These are phyloP conservation scores for Coprinellus micaceus DNA, from an alignment of 768 basidiomycete genomes.

Conservation along the genomic window DNA sequence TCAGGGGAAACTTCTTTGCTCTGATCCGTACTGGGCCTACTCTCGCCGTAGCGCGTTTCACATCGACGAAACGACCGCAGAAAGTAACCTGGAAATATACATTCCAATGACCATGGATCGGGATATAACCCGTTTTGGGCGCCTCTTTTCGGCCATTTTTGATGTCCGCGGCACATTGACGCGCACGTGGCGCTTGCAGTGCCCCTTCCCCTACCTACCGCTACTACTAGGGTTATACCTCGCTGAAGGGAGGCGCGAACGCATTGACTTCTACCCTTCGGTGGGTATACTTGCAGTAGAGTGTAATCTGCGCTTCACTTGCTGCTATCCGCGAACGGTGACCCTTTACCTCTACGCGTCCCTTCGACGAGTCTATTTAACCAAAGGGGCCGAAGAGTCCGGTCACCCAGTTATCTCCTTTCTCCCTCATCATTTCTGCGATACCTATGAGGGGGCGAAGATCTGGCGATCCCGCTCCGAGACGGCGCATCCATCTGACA, in stretches of 20 bases:
- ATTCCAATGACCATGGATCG: neutral
- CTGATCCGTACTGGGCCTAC: neutral
- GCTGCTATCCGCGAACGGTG: constrained; percentile 2
- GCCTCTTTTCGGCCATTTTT: neutral
- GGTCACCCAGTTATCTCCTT: neutral
- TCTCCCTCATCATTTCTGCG: neutral
- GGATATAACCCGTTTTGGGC: neutral
- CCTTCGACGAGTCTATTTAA: constrained; percentile 5
- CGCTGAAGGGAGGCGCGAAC: neutral
- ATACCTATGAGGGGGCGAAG: neutral
- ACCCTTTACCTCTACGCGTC: neutral
- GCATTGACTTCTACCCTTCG: neutral
- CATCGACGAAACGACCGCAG: no score
- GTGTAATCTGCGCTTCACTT: no score
- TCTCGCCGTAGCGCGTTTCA: neutral
- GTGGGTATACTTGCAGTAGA: neutral
- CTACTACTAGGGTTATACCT: neutral
- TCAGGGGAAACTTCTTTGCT: neutral
- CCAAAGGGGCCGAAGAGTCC: constrained; percentile 11
- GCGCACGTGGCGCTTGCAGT: neutral
- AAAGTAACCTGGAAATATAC: neutral
- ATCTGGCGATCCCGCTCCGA: neutral
- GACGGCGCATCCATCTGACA: neutral
- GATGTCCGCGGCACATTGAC: constrained; percentile 8
- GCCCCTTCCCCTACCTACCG: neutral